Evolutionary conservation across 805 yeast species (phyloP).

Genomic region (Ogataea neopini): DNA sequence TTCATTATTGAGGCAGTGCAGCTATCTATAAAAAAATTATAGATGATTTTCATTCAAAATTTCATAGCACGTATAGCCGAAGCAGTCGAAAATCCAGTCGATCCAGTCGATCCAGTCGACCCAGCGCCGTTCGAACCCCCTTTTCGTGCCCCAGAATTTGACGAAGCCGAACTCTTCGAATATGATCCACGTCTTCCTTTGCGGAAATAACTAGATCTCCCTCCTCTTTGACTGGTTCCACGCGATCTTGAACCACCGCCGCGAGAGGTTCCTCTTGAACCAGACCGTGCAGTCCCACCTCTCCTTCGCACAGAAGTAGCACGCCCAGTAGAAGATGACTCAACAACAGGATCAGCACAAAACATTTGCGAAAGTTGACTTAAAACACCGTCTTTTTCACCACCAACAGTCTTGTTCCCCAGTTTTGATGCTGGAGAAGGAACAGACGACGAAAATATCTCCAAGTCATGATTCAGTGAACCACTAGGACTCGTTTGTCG

Average conservation of each 20-base stretch:
- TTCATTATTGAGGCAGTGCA: not conserved
- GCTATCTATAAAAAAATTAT: not conserved
- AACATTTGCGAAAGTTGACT: conserved; percentile 20
- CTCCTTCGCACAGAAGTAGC: not conserved
- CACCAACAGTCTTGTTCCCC: not conserved
- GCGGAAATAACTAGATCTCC: conserved; percentile 13
- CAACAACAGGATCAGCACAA: conserved; percentile 8
- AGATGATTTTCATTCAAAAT: too few species aligned
- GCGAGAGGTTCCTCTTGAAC: not conserved
- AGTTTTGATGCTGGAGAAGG: conserved; percentile 15
- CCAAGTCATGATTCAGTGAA: conserved; percentile 10
- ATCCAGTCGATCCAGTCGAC: not conserved
- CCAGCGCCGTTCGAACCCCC: not conserved
- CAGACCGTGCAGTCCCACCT: not conserved
- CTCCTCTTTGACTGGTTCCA: conserved; percentile 18
- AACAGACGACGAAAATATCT: conserved; percentile 22
- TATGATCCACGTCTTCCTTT: conserved; percentile 6
- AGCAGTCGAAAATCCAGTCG: conserved; percentile 2
- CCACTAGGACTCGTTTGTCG: conserved; percentile 3
- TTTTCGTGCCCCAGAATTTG: not conserved
- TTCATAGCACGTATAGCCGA: conserved; percentile 22
- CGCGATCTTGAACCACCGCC: conserved; percentile 5
- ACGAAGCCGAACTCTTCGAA: not conserved
- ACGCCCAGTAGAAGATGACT: not conserved
- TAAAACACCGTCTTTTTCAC: conserved; percentile 16